A percentile compares a stretch with the other conserved stretches of the same genome.
phyloP scores from a whole-genome alignment of 2,329 filamentous ascomycete species.

The Aspergillus piperis region DNA sequence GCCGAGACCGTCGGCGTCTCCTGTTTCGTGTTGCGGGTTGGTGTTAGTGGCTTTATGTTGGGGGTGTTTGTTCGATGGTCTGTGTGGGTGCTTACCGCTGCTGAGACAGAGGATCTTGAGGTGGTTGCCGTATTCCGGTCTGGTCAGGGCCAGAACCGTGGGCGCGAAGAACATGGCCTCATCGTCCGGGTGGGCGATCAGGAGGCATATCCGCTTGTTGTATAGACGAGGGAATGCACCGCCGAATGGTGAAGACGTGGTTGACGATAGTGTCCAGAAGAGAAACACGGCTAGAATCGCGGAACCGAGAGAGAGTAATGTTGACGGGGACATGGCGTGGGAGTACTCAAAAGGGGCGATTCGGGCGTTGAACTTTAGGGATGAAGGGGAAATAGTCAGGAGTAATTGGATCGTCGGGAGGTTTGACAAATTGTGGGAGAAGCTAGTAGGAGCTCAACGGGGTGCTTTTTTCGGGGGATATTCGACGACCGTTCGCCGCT shows the following conservation, averaged over 20 bases:
- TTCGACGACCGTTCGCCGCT: not conserved
- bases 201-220: constrained; percentile 83
- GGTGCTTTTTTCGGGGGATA: not conserved
- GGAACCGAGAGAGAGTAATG: constrained; percentile 33
- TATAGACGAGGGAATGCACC: constrained; percentile 60
- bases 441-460: not conserved
- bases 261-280: constrained; percentile 46
- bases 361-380: no score
- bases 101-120: constrained; percentile 93
- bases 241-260: constrained; percentile 41
- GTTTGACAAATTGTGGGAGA: not conserved
- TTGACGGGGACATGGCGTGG: constrained; percentile 20
- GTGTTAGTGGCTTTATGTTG: constrained; percentile 7
- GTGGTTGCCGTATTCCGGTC: constrained; percentile 79
- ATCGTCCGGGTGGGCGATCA: constrained; percentile 97
- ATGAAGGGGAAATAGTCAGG: not conserved
- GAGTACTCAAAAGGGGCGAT: no score
- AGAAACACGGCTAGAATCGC: constrained; percentile 46
- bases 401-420: not conserved
- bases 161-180: constrained; percentile 99
- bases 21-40: constrained; percentile 44
- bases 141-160: constrained; percentile 78
- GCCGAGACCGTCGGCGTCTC: constrained; percentile 84
- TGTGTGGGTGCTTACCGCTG: constrained; percentile 59
- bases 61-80: not conserved